Percentiles rank a stretch among this genome's conserved stretches.
phyloP scores from a whole-genome alignment of 202 grass and related monocot species.

The Schoenoplectus triqueter region DNA sequence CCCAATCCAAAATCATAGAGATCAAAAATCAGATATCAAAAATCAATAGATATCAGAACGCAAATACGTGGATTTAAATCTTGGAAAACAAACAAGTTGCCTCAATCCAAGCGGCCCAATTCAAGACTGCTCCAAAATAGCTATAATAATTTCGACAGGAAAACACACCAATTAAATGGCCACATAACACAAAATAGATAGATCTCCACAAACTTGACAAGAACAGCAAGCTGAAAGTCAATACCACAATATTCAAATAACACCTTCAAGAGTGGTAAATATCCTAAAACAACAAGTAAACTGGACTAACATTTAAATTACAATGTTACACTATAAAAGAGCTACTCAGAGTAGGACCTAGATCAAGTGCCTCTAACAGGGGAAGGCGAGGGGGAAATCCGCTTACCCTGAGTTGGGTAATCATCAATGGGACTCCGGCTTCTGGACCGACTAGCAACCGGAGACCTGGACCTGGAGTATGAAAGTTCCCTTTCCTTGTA shows the following conservation, averaged over 20 bases:
- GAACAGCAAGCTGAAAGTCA: not conserved
- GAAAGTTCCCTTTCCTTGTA: conserved; percentile 46
- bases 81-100: not conserved
- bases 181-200: too few relatives aligned
- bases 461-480: conserved; percentile 46
- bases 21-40: too few relatives aligned
- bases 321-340: not conserved
- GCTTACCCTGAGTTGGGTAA: conserved; percentile 18
- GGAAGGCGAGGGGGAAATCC: not conserved
- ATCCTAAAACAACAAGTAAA: not conserved
- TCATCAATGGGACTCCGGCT: conserved; percentile 48
- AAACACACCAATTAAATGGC: not conserved
- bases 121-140: not conserved
- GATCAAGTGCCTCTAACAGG: conserved; percentile 29
- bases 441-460: conserved; percentile 57
- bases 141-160: not conserved
- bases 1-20: not conserved
- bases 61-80: not conserved
- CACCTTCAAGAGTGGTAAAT: conserved; percentile 4
- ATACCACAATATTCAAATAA: not conserved
- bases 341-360: conserved; percentile 39
- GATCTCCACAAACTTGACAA: not conserved
- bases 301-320: conserved; percentile 2
- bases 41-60: too few relatives aligned
- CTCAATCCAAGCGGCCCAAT: not conserved